Percentiles rank a stretch among this genome's conserved stretches.
phyloP scores from a whole-genome alignment of 441 rosid genomes.

The Manihot esculenta region DNA sequence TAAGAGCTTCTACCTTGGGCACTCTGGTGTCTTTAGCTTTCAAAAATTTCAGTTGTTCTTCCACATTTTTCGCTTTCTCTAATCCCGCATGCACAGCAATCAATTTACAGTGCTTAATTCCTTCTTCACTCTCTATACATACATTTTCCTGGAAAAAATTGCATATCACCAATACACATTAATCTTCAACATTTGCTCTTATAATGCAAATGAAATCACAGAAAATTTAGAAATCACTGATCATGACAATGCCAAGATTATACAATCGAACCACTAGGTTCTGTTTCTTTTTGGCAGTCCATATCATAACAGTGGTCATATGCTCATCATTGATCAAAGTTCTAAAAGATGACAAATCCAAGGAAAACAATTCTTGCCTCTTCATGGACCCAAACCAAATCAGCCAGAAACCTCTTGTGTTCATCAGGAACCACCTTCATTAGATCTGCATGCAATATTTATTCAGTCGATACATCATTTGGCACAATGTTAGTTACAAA shows the following conservation, averaged over 20 bases:
- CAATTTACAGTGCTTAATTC: conserved; percentile 54
- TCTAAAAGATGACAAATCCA: neutral
- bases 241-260: neutral
- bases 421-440: conserved; percentile 66
- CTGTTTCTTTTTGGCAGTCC: neutral
- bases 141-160: conserved; percentile 57
- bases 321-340: neutral
- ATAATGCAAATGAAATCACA: neutral
- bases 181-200: neutral
- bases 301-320: neutral
- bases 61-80: conserved; percentile 51
- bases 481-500: neutral
- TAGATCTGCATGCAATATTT: conserved; percentile 48
- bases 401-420: conserved; percentile 78
- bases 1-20: conserved; percentile 57
- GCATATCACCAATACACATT: neutral
- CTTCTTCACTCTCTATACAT: conserved; percentile 48
- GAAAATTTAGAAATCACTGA: neutral
- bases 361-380: conserved; percentile 42
- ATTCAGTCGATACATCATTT: neutral
- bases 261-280: neutral
- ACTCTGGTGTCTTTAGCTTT: conserved; percentile 59
- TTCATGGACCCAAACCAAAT: conserved; percentile 83
- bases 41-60: conserved; percentile 55
- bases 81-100: conserved; percentile 85